These are phyloP conservation scores for Acmispon strigosus DNA, from an alignment of 306 rosid species.

Conservation along the genomic window DNA sequence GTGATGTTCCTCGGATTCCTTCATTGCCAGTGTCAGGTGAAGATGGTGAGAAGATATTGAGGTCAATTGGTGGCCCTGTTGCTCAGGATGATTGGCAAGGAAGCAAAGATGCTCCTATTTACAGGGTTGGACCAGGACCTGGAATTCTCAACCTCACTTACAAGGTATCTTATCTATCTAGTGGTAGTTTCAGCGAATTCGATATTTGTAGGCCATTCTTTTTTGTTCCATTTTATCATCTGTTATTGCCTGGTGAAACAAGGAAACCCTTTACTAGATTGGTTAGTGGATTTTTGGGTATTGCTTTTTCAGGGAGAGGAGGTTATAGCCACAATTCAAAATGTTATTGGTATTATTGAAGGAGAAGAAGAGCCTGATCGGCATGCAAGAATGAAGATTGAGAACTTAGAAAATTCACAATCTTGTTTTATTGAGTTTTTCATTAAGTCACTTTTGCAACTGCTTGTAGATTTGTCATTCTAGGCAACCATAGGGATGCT, in stretches of 20 bases:
- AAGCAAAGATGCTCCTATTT: constrained; percentile 40
- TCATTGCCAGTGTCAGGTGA: constrained; percentile 55
- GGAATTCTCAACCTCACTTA: constrained; percentile 58
- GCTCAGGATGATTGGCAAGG: constrained; percentile 81
- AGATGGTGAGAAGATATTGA: constrained; percentile 52
- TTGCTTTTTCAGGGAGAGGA: constrained; percentile 47
- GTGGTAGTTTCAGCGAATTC: not conserved
- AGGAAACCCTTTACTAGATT: too few relatives aligned
- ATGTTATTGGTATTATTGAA: constrained; percentile 63
- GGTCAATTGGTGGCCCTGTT: constrained; percentile 47
- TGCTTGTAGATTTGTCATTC: constrained; percentile 54
- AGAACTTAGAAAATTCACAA: not conserved
- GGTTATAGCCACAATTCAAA: constrained; percentile 43
- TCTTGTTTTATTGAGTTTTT: not conserved
- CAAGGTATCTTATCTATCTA: constrained; percentile 32
- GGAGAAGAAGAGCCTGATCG: constrained; percentile 79
- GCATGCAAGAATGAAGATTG: constrained; percentile 23
- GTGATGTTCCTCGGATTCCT: constrained; percentile 55
- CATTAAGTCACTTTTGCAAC: constrained; percentile 11
- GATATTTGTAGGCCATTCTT: not conserved
- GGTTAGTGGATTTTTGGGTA: not conserved
- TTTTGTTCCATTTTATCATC: too few relatives aligned
- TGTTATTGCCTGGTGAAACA: not conserved
- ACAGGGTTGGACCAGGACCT: constrained; percentile 72
- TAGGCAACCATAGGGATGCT: constrained; percentile 77